These are phyloP conservation scores for Microcyclospora pomicola DNA, from an alignment of 2,329 filamentous ascomycete genomes.

Conservation along the genomic window DNA sequence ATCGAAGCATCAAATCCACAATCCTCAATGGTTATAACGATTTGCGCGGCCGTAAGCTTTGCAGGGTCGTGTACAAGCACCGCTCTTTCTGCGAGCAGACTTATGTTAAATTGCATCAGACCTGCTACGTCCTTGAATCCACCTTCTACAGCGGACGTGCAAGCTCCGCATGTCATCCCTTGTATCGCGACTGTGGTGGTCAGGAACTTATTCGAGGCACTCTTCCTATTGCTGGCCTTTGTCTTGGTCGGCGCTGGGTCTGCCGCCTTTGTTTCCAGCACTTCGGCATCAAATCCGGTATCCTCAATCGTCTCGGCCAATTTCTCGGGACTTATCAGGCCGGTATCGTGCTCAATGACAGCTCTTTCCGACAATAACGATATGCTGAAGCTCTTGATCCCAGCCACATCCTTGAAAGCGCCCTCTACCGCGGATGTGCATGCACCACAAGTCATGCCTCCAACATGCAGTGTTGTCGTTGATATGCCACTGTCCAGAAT, in stretches of 20 bases:
- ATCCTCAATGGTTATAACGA: conserved; percentile 75
- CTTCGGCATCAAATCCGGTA: conserved; percentile 76
- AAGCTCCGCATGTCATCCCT: conserved; percentile 96
- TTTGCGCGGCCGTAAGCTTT: conserved; percentile 57
- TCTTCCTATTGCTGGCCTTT: conserved; percentile 21
- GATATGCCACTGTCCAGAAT: conserved; percentile 50
- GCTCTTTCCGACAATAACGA: conserved; percentile 91
- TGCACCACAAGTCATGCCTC: conserved; percentile 77
- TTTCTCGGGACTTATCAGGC: conserved; percentile 56
- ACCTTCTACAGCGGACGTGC: conserved; percentile 78
- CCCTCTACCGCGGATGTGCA: conserved; percentile 93
- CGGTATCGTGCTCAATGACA: conserved; percentile 80
- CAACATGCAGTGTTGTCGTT: conserved; percentile 80
- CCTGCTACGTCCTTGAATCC: conserved; percentile 68
- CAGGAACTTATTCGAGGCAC: conserved; percentile 31
- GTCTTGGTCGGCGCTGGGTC: conserved; percentile 18
- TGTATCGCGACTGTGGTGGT: conserved; percentile 81
- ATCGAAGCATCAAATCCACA: conserved; percentile 75
- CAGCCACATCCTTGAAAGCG: conserved; percentile 69
- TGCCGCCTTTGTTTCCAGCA: conserved; percentile 55
- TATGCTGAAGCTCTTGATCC: conserved; percentile 76
- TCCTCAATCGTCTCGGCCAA: conserved; percentile 82
- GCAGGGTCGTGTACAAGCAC: conserved; percentile 70
- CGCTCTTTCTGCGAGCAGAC: conserved; percentile 79
- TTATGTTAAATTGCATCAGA: conserved; percentile 83